These are phyloP conservation scores for Mortierella sp. DNA, from an alignment of 371 early-diverging fungal genomes.

Conservation along the genomic window DNA sequence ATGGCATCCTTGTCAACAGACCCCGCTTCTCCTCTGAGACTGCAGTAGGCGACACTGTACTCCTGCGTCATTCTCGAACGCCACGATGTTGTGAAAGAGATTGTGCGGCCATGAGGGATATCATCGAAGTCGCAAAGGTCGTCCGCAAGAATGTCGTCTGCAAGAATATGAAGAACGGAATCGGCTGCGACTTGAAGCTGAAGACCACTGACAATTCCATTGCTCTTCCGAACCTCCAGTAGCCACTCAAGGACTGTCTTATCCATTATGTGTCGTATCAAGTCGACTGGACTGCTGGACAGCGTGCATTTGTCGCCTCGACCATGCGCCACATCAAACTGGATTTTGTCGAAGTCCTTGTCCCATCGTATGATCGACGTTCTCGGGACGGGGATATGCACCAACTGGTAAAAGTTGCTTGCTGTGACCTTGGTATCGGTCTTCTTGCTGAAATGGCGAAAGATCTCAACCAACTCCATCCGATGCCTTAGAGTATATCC, in stretches of 20 bases:
- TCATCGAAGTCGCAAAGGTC: no score
- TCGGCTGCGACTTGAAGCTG: not conserved
- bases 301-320: not conserved
- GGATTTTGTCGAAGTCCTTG: conserved; percentile 6
- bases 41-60: no score
- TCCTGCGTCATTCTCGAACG: no score
- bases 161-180: no score
- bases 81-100: no score
- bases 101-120: no score
- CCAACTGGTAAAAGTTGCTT: not conserved
- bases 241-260: not conserved
- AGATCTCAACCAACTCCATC: not conserved
- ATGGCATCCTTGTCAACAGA: no score
- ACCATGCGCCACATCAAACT: conserved; percentile 13
- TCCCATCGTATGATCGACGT: not conserved
- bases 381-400: no score
- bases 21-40: no score
- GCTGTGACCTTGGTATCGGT: not conserved
- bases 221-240: not conserved
- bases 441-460: not conserved
- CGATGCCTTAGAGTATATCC: not conserved
- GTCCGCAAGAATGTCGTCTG: no score
- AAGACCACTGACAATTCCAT: not conserved
- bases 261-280: not conserved
- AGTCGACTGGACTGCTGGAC: not conserved